These are phyloP conservation scores for Panaeolus cyanescens DNA, from an alignment of 768 basidiomycete genomes.

Conservation along the genomic window DNA sequence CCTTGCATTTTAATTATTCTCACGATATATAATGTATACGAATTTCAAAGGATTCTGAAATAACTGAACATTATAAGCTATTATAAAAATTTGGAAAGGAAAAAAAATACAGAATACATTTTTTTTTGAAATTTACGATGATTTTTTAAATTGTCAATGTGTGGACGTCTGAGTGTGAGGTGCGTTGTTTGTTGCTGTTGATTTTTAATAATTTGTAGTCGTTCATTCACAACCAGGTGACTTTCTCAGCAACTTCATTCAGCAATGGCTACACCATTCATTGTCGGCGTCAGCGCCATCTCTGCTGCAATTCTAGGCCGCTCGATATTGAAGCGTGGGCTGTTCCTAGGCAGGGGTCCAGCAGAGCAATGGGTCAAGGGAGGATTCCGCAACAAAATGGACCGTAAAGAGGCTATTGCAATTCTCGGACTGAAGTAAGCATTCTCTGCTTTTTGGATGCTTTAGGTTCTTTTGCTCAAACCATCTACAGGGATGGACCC, in stretches of 20 bases:
- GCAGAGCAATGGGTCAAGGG: conserved; percentile 90
- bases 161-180: no score
- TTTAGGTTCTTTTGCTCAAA: conserved; percentile 1
- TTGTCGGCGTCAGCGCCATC: conserved; percentile 77
- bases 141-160: no score
- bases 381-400: conserved; percentile 96
- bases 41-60: not conserved
- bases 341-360: conserved; percentile 57
- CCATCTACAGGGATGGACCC: conserved; percentile 69
- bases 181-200: no score
- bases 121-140: no score
- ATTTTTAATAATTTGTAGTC: no score
- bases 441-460: not conserved
- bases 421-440: conserved; percentile 92
- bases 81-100: no score
- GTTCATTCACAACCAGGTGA: no score
- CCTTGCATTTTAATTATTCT: not conserved
- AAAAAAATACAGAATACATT: no score
- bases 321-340: conserved; percentile 63
- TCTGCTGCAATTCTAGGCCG: conserved; percentile 77
- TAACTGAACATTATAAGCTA: no score
- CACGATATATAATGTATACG: not conserved
- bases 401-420: conserved; percentile 87
- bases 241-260: conserved; percentile 3
- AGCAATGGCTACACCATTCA: conserved; percentile 80